Percentiles rank a stretch among this genome's conserved stretches.
Evolutionary conservation across 202 grass and related monocot species (phyloP).

Genomic region (Hordeum pubiflorum): DNA sequence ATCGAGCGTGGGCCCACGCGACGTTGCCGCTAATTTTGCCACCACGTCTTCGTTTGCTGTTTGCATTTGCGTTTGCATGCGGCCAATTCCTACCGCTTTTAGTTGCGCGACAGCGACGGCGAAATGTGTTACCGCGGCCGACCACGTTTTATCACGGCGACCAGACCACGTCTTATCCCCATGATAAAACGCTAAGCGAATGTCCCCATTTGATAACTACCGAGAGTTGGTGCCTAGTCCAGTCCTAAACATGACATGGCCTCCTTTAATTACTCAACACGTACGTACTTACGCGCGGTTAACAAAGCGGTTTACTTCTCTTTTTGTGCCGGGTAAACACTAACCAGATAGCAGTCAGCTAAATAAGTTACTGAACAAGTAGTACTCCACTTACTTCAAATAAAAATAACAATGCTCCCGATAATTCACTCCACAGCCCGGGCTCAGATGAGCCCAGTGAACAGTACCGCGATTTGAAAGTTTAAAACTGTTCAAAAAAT

Average conservation of each 20-base stretch:
- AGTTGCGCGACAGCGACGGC: not conserved
- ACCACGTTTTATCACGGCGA: conserved; percentile 33
- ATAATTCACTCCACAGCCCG: no score
- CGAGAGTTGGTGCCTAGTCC: not conserved
- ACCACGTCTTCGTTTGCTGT: not conserved
- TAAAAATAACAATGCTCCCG: no score
- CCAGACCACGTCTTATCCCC: conserved; percentile 35
- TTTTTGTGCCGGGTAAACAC: not conserved
- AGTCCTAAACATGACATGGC: not conserved
- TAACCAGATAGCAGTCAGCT: not conserved
- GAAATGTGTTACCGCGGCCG: conserved; percentile 16
- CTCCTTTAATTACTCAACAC: not conserved
- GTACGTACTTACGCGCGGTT: not conserved
- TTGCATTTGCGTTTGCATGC: not conserved
- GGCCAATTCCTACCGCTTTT: conserved; percentile 13
- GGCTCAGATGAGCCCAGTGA: no score
- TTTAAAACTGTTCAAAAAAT: no score
- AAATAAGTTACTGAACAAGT: not conserved
- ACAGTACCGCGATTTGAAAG: no score
- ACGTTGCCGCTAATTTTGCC: conserved; percentile 19
- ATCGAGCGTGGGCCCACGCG: not conserved
- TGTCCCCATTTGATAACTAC: not conserved
- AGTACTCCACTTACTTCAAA: no score
- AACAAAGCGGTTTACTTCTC: not conserved
- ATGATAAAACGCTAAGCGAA: conserved; percentile 1